Evolutionary conservation across 2,329 filamentous ascomycete genomes (phyloP), one percentile per base, ranked within the genome.

Genomic region (Diaporthe ampelina): DNA sequence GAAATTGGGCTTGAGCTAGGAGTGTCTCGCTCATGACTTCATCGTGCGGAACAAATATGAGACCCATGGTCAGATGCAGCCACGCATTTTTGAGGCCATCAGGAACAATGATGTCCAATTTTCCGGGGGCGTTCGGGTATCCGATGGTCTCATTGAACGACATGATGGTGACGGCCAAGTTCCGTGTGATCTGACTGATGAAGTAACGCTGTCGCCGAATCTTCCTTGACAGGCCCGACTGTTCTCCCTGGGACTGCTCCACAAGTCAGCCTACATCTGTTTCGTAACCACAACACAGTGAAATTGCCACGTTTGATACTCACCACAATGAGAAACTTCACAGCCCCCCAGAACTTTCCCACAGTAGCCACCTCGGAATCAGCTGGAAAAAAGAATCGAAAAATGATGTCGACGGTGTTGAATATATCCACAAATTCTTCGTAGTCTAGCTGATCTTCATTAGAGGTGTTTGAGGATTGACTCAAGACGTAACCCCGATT

Each of bases 201-300:
- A 29, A 10, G 83, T 4, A 26, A 7, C 48, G 65, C 29, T 69
- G 48, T 43, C 65, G 21, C 21, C 65, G 19, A 7, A 69, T 29
- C 21, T 26, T 52, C 21, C 29, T 68, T 8, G 63, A 15, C 15
- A 69, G 32, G 26, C n/a, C 13, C 1, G 58, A 45, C n/a, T 26
- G 15, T 29, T 21, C 58, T 43, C n/a, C 24, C 15, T 40, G 37
- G 9, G 9, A 26, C 37, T 61, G 37, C n/a, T 19, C 15, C 13
- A 43, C 5, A 26, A 29, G 37, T 61, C 37, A 61, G 37, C 24
- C 13, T 3, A 17, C 11, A 17, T 26, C 9, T 2, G 8, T 10
- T 5, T 32, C 4, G 5, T 32, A 32, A 32, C 6, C 29, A 32
- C 3, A 32, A 7, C 29, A 7, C 4, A 6, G 1, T 32, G 29